A percentile compares a stretch with the other conserved stretches of the same genome.
Conservation (phyloP, 1,284 basidiomycete species). For the Anthracocystis setariae region DNA sequence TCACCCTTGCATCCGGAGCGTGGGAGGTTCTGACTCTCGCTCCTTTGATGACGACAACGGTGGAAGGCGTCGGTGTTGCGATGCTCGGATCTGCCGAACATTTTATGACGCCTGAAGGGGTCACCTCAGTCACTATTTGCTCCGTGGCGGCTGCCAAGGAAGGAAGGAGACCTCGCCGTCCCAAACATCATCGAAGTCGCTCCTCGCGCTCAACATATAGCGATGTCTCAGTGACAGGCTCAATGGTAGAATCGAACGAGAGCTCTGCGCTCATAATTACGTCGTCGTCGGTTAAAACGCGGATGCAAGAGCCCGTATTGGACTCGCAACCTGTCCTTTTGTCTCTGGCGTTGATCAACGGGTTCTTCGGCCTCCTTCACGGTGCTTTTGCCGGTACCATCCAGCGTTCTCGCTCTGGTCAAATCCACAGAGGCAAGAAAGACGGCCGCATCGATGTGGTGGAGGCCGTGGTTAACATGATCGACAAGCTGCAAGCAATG, state of each 20-base stretch:
- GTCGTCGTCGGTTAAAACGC: conserved; percentile 1
- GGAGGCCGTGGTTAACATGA: conserved; percentile 17
- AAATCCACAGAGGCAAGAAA: not conserved
- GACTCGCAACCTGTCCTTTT: conserved; percentile 19
- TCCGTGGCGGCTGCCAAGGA: conserved; percentile 6
- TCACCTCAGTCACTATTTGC: conserved; percentile 11
- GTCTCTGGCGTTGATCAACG: conserved; percentile 26
- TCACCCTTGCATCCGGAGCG: conserved; percentile 9
- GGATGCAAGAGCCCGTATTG: conserved; percentile 6
- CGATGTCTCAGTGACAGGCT: not conserved
- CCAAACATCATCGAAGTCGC: conserved; percentile 18
- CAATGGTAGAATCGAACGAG: not conserved
- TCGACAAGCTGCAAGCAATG: conserved; percentile 30
- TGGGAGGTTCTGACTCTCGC: conserved; percentile 30
- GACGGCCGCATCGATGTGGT: conserved; percentile 9
- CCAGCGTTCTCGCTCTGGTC: not conserved
- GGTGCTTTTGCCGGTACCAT: conserved; percentile 9
- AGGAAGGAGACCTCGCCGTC: conserved; percentile 7
- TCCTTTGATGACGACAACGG: conserved; percentile 13
- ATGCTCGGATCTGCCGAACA: conserved; percentile 22
- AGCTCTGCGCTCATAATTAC: conserved; percentile 2
- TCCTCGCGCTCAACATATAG: conserved; percentile 17
- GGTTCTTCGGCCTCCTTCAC: conserved; percentile 20
- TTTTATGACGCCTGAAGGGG: conserved; percentile 24
- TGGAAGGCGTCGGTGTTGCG: conserved; percentile 15